A percentile compares a stretch with the other conserved stretches of the same genome.
phyloP scores from a whole-genome alignment of 257 asterid species.

The Solanum appendiculatum region DNA sequence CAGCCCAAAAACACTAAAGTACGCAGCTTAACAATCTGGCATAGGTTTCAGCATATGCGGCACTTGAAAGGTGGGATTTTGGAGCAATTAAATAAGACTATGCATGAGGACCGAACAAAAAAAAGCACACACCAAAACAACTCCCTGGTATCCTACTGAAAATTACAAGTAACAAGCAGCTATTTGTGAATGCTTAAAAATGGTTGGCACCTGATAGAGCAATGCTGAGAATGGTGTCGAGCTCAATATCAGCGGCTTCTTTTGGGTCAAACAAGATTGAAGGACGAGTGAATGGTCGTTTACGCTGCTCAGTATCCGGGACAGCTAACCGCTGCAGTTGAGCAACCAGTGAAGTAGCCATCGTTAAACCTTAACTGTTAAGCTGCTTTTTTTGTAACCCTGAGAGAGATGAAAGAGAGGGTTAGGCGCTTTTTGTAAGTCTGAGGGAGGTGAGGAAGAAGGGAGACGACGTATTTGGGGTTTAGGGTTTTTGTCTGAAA shows the following conservation, averaged over 20 bases:
- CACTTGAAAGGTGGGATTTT: not conserved
- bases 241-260: slow-evolving; percentile 73
- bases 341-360: slow-evolving; percentile 60
- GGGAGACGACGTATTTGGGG: not conserved
- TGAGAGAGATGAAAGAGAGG: not conserved
- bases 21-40: not conserved
- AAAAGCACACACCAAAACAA: not conserved
- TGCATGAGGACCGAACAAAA: not conserved
- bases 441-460: not conserved
- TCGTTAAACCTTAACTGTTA: not conserved
- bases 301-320: slow-evolving; percentile 56
- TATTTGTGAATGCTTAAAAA: not conserved
- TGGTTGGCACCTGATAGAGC: slow-evolving; percentile 48
- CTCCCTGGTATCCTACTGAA: not conserved
- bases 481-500: not conserved
- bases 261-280: slow-evolving; percentile 64
- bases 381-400: not conserved
- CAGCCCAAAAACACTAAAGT: not conserved
- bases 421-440: not conserved
- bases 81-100: not conserved
- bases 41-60: not conserved
- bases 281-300: slow-evolving; percentile 60
- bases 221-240: slow-evolving; percentile 39
- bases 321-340: slow-evolving; percentile 55
- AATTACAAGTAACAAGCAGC: not conserved